These are phyloP conservation scores for Trichophyton simii DNA, from an alignment of 2,329 filamentous ascomycete genomes.

Conservation along the genomic window DNA sequence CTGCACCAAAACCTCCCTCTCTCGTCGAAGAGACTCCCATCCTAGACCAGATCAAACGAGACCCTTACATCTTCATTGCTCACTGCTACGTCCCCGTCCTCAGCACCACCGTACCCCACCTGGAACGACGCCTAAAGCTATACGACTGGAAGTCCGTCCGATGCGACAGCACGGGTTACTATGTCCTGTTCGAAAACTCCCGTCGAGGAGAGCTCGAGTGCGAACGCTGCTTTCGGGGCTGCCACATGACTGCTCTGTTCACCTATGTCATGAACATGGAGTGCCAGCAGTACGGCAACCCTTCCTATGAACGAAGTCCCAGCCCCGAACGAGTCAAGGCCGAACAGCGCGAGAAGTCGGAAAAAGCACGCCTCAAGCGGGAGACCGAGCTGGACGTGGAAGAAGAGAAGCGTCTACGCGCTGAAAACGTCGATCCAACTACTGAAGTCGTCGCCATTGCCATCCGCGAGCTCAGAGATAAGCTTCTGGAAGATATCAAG, in stretches of 20 bases:
- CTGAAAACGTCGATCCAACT: conserved; percentile 82
- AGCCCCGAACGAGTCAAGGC: conserved; percentile 33
- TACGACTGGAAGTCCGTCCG: conserved; percentile 72
- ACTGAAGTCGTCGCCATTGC: conserved; percentile 68
- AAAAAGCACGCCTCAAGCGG: conserved; percentile 52
- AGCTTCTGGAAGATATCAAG: conserved; percentile 78
- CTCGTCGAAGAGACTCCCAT: conserved; percentile 55
- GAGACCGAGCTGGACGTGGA: conserved; percentile 75
- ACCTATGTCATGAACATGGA: conserved; percentile 91
- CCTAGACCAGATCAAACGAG: conserved; percentile 55
- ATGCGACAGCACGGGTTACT: conserved; percentile 77
- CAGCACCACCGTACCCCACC: conserved; percentile 69
- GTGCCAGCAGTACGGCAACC: conserved; percentile 56
- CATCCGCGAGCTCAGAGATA: conserved; percentile 68
- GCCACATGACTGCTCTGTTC: conserved; percentile 74
- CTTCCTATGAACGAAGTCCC: conserved; percentile 44
- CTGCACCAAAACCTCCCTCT: conserved; percentile 29
- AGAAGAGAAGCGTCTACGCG: conserved; percentile 77
- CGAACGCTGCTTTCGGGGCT: conserved; percentile 63
- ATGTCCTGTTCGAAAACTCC: conserved; percentile 75
- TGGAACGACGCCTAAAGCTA: conserved; percentile 77
- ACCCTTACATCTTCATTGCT: conserved; percentile 86
- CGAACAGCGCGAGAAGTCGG: conserved; percentile 48
- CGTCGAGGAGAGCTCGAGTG: conserved; percentile 66
- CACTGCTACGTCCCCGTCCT: conserved; percentile 77